Evolutionary conservation across 768 basidiomycete species (phyloP).

Genomic region (Mycena vulgaris): DNA sequence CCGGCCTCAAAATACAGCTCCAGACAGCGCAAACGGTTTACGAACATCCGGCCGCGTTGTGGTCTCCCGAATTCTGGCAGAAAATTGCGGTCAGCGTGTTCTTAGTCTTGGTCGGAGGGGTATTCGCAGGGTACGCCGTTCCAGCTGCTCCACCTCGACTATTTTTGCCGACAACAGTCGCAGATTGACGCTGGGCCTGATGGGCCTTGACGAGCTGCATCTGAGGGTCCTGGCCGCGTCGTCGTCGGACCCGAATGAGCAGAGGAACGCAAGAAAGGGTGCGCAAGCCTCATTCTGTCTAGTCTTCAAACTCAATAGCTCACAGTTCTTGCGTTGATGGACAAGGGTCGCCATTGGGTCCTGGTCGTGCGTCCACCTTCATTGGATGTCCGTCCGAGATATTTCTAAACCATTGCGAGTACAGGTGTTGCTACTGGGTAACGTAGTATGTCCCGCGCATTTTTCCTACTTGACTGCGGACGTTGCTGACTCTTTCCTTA

Average conservation of each 20-base stretch:
- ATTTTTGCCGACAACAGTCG: slow-evolving; percentile 27
- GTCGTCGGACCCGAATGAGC: slow-evolving; percentile 81
- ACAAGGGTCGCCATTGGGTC: slow-evolving; percentile 91
- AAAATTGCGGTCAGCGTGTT: slow-evolving; percentile 76
- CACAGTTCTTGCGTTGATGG: slow-evolving; percentile 71
- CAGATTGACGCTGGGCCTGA: slow-evolving; percentile 89
- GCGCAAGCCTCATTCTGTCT: slow-evolving; percentile 47
- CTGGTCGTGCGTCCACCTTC: slow-evolving; percentile 75
- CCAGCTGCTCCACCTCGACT: neutral
- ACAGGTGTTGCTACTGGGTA: slow-evolving; percentile 90
- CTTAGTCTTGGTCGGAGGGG: slow-evolving; percentile 89
- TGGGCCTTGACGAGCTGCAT: slow-evolving; percentile 95
- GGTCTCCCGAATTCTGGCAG: slow-evolving; percentile 67
- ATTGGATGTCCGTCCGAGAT: too few relatives aligned
- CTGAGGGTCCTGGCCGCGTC: slow-evolving; percentile 88
- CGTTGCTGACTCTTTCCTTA: slow-evolving; percentile 44
- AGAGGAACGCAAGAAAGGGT: slow-evolving; percentile 81
- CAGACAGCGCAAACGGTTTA: slow-evolving; percentile 15
- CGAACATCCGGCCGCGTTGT: slow-evolving; percentile 22
- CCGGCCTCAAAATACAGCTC: slow-evolving; percentile 13
- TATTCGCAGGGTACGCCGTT: slow-evolving; percentile 88
- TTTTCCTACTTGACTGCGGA: neutral
- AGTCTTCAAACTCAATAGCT: too few relatives aligned
- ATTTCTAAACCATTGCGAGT: too few relatives aligned
- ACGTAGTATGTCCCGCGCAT: slow-evolving; percentile 72